Percentiles rank a stretch among this genome's conserved stretches.
phyloP scores from a whole-genome alignment of 2,329 filamentous ascomycete genomes.

The Laburnicola sp. region DNA sequence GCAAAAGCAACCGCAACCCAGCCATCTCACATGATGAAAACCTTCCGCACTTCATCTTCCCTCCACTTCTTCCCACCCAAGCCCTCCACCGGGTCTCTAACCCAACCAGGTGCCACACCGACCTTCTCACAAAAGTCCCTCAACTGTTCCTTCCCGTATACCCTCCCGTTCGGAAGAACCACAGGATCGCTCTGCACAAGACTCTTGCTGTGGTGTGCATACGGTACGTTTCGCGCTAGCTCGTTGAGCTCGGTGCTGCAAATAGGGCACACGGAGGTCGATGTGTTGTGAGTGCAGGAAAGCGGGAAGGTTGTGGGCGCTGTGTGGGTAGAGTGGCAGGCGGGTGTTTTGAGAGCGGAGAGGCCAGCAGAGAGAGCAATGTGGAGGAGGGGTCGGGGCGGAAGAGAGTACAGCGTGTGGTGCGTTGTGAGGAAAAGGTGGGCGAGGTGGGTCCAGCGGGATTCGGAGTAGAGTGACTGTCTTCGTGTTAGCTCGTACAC shows the following conservation, averaged over 20 bases:
- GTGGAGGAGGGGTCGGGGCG: slow-evolving; percentile 81
- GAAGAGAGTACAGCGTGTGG: slow-evolving; percentile 81
- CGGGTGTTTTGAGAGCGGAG: slow-evolving; percentile 92
- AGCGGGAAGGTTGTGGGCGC: slow-evolving; percentile 58
- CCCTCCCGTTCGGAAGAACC: slow-evolving; percentile 81
- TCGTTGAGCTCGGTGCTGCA: slow-evolving; percentile 95
- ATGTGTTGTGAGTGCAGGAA: slow-evolving; percentile 54
- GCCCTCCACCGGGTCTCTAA: slow-evolving; percentile 73
- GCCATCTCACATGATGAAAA: slow-evolving; percentile 73
- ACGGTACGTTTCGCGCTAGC: slow-evolving; percentile 83
- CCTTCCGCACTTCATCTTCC: slow-evolving; percentile 72
- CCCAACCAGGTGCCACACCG: slow-evolving; percentile 64
- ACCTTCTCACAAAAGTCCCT: slow-evolving; percentile 76
- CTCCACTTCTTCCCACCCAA: slow-evolving; percentile 57
- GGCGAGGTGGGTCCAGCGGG: slow-evolving; percentile 76
- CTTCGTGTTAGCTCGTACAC: slow-evolving; percentile 19
- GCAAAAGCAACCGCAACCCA: slow-evolving; percentile 2
- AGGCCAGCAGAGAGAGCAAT: slow-evolving; percentile 88
- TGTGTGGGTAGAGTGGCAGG: slow-evolving; percentile 74
- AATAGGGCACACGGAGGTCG: slow-evolving; percentile 81
- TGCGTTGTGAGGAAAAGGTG: slow-evolving; percentile 82
- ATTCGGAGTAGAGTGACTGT: slow-evolving; percentile 70
- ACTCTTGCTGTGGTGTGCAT: slow-evolving; percentile 93
- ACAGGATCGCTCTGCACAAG: slow-evolving; percentile 86
- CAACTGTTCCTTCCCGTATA: slow-evolving; percentile 77